These are phyloP conservation scores for Pezicula carpinea DNA, from an alignment of 2,329 filamentous ascomycete species.

Conservation along the genomic window DNA sequence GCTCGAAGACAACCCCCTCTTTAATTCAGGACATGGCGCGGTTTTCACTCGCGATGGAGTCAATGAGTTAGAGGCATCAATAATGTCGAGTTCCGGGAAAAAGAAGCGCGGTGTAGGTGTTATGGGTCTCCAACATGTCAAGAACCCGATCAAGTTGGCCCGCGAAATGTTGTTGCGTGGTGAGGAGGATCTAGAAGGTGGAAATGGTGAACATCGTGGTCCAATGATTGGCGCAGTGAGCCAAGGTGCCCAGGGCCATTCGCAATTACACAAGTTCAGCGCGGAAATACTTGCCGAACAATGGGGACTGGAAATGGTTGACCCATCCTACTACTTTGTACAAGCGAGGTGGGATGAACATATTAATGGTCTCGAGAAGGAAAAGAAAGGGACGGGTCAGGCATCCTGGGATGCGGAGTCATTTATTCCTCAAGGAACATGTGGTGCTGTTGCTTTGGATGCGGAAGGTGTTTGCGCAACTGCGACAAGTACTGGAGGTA, in stretches of 20 bases:
- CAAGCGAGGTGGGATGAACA: slow-evolving; percentile 77
- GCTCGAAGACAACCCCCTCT: slow-evolving; percentile 76
- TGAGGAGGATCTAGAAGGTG: slow-evolving; percentile 52
- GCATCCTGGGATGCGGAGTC: slow-evolving; percentile 55
- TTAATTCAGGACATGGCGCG: slow-evolving; percentile 79
- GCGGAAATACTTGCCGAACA: slow-evolving; percentile 63
- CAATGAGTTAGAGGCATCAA: slow-evolving; percentile 80
- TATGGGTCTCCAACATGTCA: slow-evolving; percentile 67
- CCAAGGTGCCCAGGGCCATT: slow-evolving; percentile 57
- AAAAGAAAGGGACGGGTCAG: slow-evolving; percentile 35
- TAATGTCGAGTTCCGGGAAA: slow-evolving; percentile 78
- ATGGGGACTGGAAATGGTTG: slow-evolving; percentile 68
- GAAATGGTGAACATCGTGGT: slow-evolving; percentile 28
- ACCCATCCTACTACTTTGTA: slow-evolving; percentile 71
- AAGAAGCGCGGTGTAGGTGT: slow-evolving; percentile 76
- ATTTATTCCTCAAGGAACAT: slow-evolving; percentile 78
- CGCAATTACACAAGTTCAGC: slow-evolving; percentile 60
- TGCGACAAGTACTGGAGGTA: slow-evolving; percentile 66
- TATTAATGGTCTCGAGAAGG: slow-evolving; percentile 47
- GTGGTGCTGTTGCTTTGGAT: slow-evolving; percentile 78
- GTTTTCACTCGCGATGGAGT: slow-evolving; percentile 81
- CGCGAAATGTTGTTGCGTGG: slow-evolving; percentile 65
- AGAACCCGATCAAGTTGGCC: slow-evolving; percentile 75
- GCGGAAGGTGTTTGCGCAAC: slow-evolving; percentile 66
- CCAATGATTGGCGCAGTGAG: slow-evolving; percentile 11